Base-by-base conservation (phyloP, 164 flowering plant genomes). In the Dillenia turbinata region DNA sequence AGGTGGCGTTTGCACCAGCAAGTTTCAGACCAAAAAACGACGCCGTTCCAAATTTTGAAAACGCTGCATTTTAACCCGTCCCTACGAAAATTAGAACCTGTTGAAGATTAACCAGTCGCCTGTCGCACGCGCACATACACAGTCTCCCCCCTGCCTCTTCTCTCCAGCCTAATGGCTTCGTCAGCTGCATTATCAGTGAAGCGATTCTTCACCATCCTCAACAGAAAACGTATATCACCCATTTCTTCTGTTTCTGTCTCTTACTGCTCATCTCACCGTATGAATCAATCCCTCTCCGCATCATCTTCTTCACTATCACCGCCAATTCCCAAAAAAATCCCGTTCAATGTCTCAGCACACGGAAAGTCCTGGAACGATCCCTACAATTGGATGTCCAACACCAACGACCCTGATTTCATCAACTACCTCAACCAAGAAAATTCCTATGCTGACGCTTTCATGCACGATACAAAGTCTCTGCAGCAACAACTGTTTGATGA, bases 311-410 rank as follows among this genome's bases (percentile, higher is more conserved):
- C 49, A 6, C 61, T 56, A 53, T 9, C 77, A 17, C 90, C 90
- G 59, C 92, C 92, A 2, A 44, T 45, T 33, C 83, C 97, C 6
- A 90, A 90, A 73, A 82, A 79, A 54, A 68, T 82, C n/a, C 94
- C 96, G 3, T 87, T 77, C 75, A 66, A 67, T 1, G 82, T 74
- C 63, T 71, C 92, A 4, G 82, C 77, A 22, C 96, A 90, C 62
- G 94, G 92, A 8, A 56, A 56, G 44, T 66, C 78, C 24, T 85
- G 87, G 92, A 68, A 81, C 53, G 98, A 93, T 62, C 94, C 94
- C 14, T 90, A 79, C 81, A 86, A 76, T 64, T 93, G 97, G 98
- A 93, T 93, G 97, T 73, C 80, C 61, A 75, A 90, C 71, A 69
- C 71, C 55, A 43, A 77, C 17, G 97, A 93, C 75, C 96, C 97